phyloP scores from a whole-genome alignment of 2,329 filamentous ascomycete genomes.

The Aspergillus brasiliensis region DNA sequence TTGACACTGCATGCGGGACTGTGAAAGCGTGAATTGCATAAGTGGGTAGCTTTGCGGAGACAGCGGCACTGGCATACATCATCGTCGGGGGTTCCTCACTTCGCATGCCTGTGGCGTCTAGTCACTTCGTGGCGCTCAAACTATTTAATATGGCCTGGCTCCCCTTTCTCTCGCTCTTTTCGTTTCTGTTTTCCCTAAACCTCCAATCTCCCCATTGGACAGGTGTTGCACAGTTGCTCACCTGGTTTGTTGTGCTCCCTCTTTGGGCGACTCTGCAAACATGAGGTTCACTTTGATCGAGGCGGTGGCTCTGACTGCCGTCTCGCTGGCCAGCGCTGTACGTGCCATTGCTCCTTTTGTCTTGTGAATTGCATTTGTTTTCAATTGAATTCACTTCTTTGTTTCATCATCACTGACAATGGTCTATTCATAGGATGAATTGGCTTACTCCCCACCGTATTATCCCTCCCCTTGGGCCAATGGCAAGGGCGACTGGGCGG shows the following conservation, averaged over 20 bases:
- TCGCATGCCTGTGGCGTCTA: neutral
- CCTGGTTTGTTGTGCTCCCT: conserved; percentile 4
- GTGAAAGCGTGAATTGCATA: neutral
- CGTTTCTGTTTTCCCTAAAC: neutral
- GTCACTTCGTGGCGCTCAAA: neutral
- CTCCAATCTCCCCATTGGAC: neutral
- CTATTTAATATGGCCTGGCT: conserved; percentile 7
- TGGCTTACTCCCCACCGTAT: conserved; percentile 60
- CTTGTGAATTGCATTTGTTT: neutral
- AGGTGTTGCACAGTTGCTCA: conserved; percentile 1
- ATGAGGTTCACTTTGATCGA: conserved; percentile 42
- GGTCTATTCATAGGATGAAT: conserved; percentile 20
- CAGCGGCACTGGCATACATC: conserved; percentile 4
- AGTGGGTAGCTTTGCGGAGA: conserved; percentile 8
- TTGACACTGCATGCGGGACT: conserved; percentile 1
- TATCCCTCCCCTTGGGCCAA: conserved; percentile 90
- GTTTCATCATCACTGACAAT: conserved; percentile 7
- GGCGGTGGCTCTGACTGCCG: conserved; percentile 33
- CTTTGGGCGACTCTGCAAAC: conserved; percentile 14
- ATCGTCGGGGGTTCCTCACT: neutral
- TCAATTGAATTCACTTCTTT: too few relatives aligned
- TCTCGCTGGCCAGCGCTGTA: conserved; percentile 38
- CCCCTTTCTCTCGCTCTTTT: neutral
- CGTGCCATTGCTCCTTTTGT: conserved; percentile 1
- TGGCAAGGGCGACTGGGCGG: conserved; percentile 71